These are phyloP conservation scores for Cenchrus fungigraminus DNA, from an alignment of 176 grass and related monocot genomes.

Conservation along the genomic window DNA sequence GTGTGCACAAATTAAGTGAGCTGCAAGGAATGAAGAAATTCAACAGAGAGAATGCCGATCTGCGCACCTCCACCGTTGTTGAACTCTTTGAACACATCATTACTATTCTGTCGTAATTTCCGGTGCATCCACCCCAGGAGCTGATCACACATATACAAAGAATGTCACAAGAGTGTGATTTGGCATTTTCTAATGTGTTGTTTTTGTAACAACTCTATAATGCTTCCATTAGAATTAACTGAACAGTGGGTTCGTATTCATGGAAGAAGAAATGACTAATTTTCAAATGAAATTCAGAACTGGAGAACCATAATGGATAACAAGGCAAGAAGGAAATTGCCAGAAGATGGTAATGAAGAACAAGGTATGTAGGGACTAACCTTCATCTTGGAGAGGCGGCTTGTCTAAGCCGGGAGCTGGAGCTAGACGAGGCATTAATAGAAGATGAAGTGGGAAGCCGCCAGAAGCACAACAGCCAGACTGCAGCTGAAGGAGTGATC, in stretches of 20 bases:
- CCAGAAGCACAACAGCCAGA: conserved; percentile 24
- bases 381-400: conserved; percentile 68
- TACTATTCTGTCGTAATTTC: conserved; percentile 71
- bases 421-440: conserved; percentile 52
- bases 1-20: background rate
- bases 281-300: background rate
- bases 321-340: background rate
- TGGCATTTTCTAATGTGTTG: background rate
- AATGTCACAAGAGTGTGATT: background rate
- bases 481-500: conserved; percentile 41
- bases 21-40: background rate
- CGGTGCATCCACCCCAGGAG: conserved; percentile 97
- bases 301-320: background rate
- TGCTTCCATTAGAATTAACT: background rate
- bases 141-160: conserved; percentile 38
- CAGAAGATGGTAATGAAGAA: background rate
- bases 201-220: background rate
- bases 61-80: conserved; percentile 49
- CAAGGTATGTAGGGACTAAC: conserved; percentile 31
- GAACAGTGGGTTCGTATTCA: background rate
- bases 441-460: conserved; percentile 40
- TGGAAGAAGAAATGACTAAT: background rate
- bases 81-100: conserved; percentile 81
- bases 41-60: background rate
- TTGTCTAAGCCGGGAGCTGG: conserved; percentile 28